Conservation (phyloP, 139 green algal genomes). For the Nannochloris sp. region DNA sequence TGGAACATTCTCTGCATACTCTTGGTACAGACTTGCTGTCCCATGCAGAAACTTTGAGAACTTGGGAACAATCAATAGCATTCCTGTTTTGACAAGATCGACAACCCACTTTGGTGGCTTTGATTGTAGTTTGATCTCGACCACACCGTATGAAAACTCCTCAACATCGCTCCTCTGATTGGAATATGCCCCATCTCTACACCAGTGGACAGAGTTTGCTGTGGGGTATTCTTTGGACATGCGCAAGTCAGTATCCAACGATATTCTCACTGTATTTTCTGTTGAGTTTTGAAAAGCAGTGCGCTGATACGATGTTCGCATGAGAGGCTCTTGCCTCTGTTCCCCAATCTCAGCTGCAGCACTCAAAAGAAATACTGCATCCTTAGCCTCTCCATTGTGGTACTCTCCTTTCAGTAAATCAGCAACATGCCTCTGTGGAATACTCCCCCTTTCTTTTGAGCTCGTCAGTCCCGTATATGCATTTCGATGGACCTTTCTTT, state of each 20-base stretch:
- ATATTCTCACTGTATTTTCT: conserved; percentile 42
- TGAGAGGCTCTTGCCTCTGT: conserved; percentile 30
- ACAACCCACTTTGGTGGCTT: conserved; percentile 40
- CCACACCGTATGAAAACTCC: conserved; percentile 70
- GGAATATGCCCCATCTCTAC: conserved; percentile 18
- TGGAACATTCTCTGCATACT: conserved; percentile 18
- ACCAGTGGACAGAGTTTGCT: conserved; percentile 1
- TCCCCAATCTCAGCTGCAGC: conserved; percentile 50
- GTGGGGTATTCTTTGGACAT: conserved; percentile 43
- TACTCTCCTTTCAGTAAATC: conserved; percentile 67
- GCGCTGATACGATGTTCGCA: conserved; percentile 63
- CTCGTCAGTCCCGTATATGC: conserved; percentile 55
- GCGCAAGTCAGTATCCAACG: conserved; percentile 51
- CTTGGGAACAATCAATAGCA: conserved; percentile 63
- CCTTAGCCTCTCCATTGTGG: conserved; percentile 31
- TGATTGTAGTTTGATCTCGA: conserved; percentile 81
- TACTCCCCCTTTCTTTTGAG: conserved; percentile 51
- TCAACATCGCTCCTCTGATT: conserved; percentile 18
- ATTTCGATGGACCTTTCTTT: conserved; percentile 76
- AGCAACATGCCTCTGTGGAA: conserved; percentile 36
- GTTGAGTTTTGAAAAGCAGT: conserved; percentile 60
- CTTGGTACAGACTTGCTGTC: conserved; percentile 30
- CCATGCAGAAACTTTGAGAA: conserved; percentile 81
- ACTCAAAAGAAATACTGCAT: conserved; percentile 54
- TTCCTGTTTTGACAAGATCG: conserved; percentile 32